Evolutionary conservation across 1,284 basidiomycete genomes (phyloP).

Genomic region (Rhodotorula sp.): DNA sequence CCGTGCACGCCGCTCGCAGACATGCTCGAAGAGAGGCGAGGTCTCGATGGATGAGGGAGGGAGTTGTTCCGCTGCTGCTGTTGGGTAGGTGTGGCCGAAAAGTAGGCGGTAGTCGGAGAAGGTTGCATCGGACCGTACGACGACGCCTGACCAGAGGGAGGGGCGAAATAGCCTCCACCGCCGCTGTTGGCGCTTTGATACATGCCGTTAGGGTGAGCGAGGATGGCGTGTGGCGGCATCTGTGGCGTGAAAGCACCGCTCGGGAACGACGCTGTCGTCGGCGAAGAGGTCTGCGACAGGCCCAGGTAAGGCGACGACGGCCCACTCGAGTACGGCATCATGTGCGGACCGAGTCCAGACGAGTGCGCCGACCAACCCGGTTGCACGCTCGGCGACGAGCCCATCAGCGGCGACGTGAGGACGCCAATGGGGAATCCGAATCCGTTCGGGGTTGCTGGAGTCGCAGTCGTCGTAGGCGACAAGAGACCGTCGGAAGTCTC

Average conservation of each 20-base stretch:
- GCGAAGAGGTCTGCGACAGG: slow-evolving; percentile 11
- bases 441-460: slow-evolving; percentile 10
- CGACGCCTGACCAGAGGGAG: background rate
- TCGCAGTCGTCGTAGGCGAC: background rate
- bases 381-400: background rate
- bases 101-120: slow-evolving; percentile 1
- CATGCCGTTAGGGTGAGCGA: background rate
- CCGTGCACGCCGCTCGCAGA: slow-evolving; percentile 12
- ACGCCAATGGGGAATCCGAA: slow-evolving; percentile 17
- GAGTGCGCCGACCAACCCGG: slow-evolving; percentile 1
- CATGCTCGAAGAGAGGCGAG: slow-evolving; percentile 18
- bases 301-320: background rate
- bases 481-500: slow-evolving; percentile 5
- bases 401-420: background rate
- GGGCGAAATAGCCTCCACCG: background rate
- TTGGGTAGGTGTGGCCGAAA: background rate
- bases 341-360: background rate
- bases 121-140: background rate
- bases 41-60: slow-evolving; percentile 6
- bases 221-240: background rate
- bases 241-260: background rate
- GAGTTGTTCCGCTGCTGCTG: background rate
- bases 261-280: slow-evolving; percentile 15
- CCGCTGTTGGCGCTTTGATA: too few relatives aligned
- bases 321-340: background rate